Base-by-base conservation (phyloP, 2,329 filamentous ascomycete genomes). In the Aspergillus ruber region DNA sequence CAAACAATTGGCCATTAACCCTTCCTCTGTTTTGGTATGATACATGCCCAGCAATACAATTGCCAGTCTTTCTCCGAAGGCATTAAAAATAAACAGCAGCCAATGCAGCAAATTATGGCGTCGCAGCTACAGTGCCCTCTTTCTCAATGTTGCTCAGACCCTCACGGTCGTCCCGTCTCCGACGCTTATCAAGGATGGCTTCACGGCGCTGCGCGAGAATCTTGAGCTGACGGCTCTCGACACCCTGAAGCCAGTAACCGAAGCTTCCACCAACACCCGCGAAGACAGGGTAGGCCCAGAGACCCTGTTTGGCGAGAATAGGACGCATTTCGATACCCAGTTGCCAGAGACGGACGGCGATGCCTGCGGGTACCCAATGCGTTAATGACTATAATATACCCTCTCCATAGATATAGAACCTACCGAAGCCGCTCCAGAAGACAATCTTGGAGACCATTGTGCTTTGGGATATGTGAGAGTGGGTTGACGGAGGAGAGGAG, bases 301-400 rank as follows among this genome's bases (percentile, higher is more conserved):
- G 82, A 47, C 86, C 86, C 67, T 85, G 79, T 64, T 79, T 82
- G 74, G 86, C 84, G 80, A 97, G 88, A 71, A 96, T 85, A 45
- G 91, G 93, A 54, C 90, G 89, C 90, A 95, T 95, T 77, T 98
- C 90, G 69, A 98, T 93, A 65, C 91, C 93, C 69, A 98, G 85
- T 74, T 97, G 93, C 88, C 90, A 96, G 72, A 93, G 81, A 62
- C 91, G 88, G 66, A 90, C 86, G 66, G 87, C 90, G 63, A 96
- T 74, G 78, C 93, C 93, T 98, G 61, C 50, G 50, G 41, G 17
- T 15, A 18, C 2, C 15, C 17, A 20, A 39, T 39, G 10, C 33
- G n/a, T 35, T 17, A 35, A 35, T 35, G 13, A 7, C n/a, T 35
- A 13, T 35, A 17, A 12, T 21, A 13, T 10, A 17, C 18, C 7